Percentiles rank a stretch among this genome's conserved stretches.
phyloP scores from a whole-genome alignment of 768 basidiomycete species.

The Rhodotorula toruloides region DNA sequence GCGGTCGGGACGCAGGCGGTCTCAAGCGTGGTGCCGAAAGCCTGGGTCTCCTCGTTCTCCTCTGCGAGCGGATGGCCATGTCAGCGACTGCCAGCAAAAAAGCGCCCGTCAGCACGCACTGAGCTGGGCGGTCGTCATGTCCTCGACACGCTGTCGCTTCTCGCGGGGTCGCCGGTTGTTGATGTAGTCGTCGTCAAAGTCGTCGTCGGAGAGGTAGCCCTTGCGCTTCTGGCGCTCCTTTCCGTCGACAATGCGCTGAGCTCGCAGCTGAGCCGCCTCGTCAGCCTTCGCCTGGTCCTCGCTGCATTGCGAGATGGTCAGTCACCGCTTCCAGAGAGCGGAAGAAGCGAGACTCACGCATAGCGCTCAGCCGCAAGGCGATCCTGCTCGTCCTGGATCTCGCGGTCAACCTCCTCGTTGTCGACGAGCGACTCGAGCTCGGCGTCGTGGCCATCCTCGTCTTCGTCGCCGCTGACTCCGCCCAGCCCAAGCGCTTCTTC shows the following conservation, averaged over 20 bases:
- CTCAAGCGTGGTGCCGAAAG: conserved; percentile 12
- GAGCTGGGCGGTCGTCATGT: conserved; percentile 8
- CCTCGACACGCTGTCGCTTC: conserved; percentile 9
- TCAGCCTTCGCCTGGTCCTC: conserved; percentile 22
- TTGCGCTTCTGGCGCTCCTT: conserved; percentile 29
- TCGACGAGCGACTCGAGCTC: conserved; percentile 34
- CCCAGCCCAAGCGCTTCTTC: conserved; percentile 19
- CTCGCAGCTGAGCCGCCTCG: conserved; percentile 5
- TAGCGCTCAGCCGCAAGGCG: conserved; percentile 1
- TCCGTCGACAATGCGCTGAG: conserved; percentile 28
- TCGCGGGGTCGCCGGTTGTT: neutral
- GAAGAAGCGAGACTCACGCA: conserved; percentile 7
- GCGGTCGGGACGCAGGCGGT: neutral
- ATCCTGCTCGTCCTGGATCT: conserved; percentile 21
- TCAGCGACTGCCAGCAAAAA: neutral
- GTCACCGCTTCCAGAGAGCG: neutral
- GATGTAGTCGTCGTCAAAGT: conserved; percentile 34
- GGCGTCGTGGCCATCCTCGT: conserved; percentile 26
- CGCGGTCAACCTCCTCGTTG: conserved; percentile 21
- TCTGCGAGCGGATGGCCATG: neutral
- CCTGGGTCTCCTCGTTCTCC: conserved; percentile 25
- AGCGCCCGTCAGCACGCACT: neutral
- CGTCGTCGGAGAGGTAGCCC: conserved; percentile 24
- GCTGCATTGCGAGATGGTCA: neutral
- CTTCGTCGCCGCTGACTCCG: conserved; percentile 21